Evolutionary conservation across 176 grass and related monocot genomes (phyloP).

Genomic region (Sorghum bicolor): DNA sequence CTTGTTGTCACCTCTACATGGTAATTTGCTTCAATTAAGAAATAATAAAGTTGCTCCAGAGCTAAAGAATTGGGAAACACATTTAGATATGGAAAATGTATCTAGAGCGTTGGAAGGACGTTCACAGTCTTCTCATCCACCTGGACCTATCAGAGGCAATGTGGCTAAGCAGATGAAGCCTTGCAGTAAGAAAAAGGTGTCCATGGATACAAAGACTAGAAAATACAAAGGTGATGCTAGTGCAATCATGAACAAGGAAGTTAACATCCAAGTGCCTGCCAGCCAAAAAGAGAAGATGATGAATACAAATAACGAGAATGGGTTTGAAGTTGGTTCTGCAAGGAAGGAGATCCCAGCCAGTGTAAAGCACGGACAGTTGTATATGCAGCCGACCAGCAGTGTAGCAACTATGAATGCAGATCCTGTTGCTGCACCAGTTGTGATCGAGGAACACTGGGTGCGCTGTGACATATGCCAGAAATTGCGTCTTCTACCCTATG

Average conservation of each 20-base stretch:
- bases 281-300: slow-evolving; percentile 26
- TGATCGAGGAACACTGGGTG: slow-evolving; percentile 76
- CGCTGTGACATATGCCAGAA: slow-evolving; percentile 67
- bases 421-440: slow-evolving; percentile 30
- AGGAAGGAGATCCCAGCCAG: slow-evolving; percentile 41
- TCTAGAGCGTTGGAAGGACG: slow-evolving; percentile 13
- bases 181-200: slow-evolving; percentile 39
- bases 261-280: slow-evolving; percentile 9
- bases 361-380: slow-evolving; percentile 40
- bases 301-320: slow-evolving; percentile 39
- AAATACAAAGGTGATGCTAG: slow-evolving; percentile 28
- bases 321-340: slow-evolving; percentile 22
- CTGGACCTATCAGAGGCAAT: slow-evolving; percentile 25
- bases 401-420: slow-evolving; percentile 10
- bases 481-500: slow-evolving; percentile 81
- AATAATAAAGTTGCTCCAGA: slow-evolving; percentile 41
- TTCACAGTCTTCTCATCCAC: slow-evolving; percentile 14
- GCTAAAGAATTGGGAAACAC: slow-evolving; percentile 33
- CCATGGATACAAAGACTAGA: slow-evolving; percentile 26
- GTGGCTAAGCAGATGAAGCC: slow-evolving; percentile 36
- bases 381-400: slow-evolving; percentile 31
- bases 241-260: slow-evolving; percentile 17
- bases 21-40: slow-evolving; percentile 42
- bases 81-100: slow-evolving; percentile 23
- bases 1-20: slow-evolving; percentile 65